Base-by-base conservation (phyloP, 2,329 filamentous ascomycete genomes). In the Scedosporium minutisporum region DNA sequence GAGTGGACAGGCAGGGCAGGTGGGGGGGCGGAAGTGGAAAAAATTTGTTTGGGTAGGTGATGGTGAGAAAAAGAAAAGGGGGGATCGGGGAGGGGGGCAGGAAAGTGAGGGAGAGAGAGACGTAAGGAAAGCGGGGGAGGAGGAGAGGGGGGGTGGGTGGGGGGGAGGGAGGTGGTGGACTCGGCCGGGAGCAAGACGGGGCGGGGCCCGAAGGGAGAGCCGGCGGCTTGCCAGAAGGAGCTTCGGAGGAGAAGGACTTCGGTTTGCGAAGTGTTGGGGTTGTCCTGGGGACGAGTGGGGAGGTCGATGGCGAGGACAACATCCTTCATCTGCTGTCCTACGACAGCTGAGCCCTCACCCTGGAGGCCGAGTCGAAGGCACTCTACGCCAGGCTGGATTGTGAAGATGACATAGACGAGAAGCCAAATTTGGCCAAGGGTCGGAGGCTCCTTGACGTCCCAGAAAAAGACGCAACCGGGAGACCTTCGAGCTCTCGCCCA, bases 211-310 rank as follows among this genome's bases (percentile, higher is more conserved):
- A 88, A 82, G 6, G 87, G 87, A 1, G 86, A 87, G 18, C 82
- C 86, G 33, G 87, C 87, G 57, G 87, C 87, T 68, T 89, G 87
- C 86, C 87, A 89, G 76, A 89, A 89, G 41, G 85, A 78, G 71
- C 77, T 77, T 65, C 81, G 78, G 63, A 82, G 75, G 62, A 81
- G 69, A 58, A 84, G 68, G 60, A 74, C 71, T 25, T 69, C 70
- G 57, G 71, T 70, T 57, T 67, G 63, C 64, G 67, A 23, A 10
- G 60, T n/a, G 14, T 67, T 67, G 6, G 63, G 41, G 38, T 68
- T 63, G 69, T 73, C 68, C 41, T 69, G 65, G 1, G 70, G 76
- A 65, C 69, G 67, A 64, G 70, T 66, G 3, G 81, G 80, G 67
- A 83, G 80, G 62, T 77, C 74, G 64, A 80, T 73, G 63, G 80